Percentiles rank a stretch among this genome's conserved stretches.
phyloP scores from a whole-genome alignment of 306 rosid species.

The Phaseolus lunatus region DNA sequence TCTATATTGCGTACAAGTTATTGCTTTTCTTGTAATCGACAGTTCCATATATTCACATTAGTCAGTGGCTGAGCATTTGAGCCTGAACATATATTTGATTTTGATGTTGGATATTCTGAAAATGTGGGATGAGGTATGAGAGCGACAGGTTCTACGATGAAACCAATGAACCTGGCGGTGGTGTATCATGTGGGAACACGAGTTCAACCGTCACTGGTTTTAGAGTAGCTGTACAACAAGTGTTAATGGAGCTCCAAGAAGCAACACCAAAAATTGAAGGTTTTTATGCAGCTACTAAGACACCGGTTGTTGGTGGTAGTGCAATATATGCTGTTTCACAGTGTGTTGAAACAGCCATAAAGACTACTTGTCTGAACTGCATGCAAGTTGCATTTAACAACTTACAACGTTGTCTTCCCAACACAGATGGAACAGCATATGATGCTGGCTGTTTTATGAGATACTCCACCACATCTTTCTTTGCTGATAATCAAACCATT shows the following conservation, averaged over 20 bases:
- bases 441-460: slow-evolving; percentile 78
- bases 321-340: slow-evolving; percentile 68
- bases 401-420: slow-evolving; percentile 56
- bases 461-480: slow-evolving; percentile 62
- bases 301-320: slow-evolving; percentile 19
- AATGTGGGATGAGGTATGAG: slow-evolving; percentile 42
- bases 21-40: too few species aligned
- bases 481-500: slow-evolving; percentile 59
- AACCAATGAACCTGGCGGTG: slow-evolving; percentile 9
- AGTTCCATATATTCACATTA: too few species aligned
- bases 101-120: neutral
- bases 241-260: slow-evolving; percentile 29
- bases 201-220: slow-evolving; percentile 4
- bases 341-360: slow-evolving; percentile 56
- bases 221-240: slow-evolving; percentile 13
- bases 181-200: slow-evolving; percentile 40
- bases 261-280: slow-evolving; percentile 53
- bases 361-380: slow-evolving; percentile 52
- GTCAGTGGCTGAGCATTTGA: too few species aligned
- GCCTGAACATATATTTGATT: too few species aligned
- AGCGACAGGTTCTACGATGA: slow-evolving; percentile 37
- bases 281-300: slow-evolving; percentile 45
- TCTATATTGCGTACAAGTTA: too few species aligned
- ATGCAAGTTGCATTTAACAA: slow-evolving; percentile 51
- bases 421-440: slow-evolving; percentile 53